Conservation (phyloP, 2,329 filamentous ascomycete genomes). For the Aspergillus latus region DNA sequence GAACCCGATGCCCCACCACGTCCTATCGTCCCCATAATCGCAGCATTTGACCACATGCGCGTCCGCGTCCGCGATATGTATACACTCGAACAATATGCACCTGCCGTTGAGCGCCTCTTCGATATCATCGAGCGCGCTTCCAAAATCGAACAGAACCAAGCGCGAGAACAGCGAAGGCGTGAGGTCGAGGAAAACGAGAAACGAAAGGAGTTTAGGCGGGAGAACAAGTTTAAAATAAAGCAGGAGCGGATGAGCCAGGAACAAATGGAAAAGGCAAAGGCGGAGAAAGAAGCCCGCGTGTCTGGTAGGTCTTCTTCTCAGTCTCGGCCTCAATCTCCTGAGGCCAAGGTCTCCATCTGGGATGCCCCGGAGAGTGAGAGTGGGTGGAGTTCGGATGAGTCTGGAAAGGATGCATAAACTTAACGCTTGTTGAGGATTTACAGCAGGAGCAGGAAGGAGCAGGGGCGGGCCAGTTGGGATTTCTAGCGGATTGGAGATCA, state of each 20-base stretch:
- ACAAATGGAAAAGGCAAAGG: slow-evolving; percentile 13
- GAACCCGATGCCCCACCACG: neutral
- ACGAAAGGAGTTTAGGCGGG: neutral
- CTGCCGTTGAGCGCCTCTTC: slow-evolving; percentile 56
- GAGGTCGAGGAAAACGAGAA: neutral
- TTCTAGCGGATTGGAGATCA: neutral
- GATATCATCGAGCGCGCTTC: slow-evolving; percentile 41
- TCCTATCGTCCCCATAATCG: slow-evolving; percentile 44
- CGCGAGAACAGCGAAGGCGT: slow-evolving; percentile 19
- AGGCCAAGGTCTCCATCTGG: slow-evolving; percentile 19
- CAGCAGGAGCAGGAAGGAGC: neutral
- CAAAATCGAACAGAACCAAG: slow-evolving; percentile 16
- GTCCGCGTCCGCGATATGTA: slow-evolving; percentile 60
- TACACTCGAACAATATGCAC: slow-evolving; percentile 57
- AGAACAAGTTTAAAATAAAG: slow-evolving; percentile 22
- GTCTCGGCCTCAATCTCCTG: neutral
- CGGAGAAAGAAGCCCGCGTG: neutral
- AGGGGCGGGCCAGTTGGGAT: too few species aligned
- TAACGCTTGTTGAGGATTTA: neutral
- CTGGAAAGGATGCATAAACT: slow-evolving; percentile 8
- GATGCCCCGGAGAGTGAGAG: slow-evolving; percentile 40
- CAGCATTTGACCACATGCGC: slow-evolving; percentile 66
- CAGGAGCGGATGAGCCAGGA: slow-evolving; percentile 24
- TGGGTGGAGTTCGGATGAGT: slow-evolving; percentile 35
- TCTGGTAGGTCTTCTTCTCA: neutral